Evolutionary conservation across 129 eudicot genomes (phyloP).

Genomic region (Escallonia herrerae): DNA sequence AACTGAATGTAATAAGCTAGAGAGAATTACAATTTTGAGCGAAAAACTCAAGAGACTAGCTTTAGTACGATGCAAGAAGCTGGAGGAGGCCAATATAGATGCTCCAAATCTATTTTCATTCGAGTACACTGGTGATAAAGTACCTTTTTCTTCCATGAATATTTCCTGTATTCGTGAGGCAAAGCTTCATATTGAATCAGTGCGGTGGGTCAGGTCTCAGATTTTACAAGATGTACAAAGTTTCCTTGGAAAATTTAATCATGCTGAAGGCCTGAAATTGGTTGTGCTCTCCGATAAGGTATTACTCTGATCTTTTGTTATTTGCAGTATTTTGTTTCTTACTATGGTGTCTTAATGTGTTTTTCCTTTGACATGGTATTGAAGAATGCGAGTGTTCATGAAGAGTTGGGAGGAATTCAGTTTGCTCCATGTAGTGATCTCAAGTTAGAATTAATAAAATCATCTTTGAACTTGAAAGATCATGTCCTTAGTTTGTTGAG

Average conservation of each 20-base stretch:
- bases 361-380: conserved; percentile 7
- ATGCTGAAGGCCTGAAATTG: conserved; percentile 32
- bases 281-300: conserved; percentile 40
- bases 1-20: conserved; percentile 26
- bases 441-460: conserved; percentile 34
- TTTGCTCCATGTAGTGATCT: conserved; percentile 6
- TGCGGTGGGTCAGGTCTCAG: background rate
- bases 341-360: background rate
- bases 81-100: conserved; percentile 24
- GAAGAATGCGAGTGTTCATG: conserved; percentile 36
- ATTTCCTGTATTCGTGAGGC: conserved; percentile 24
- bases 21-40: conserved; percentile 33
- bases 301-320: conserved; percentile 10
- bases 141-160: conserved; percentile 38
- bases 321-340: background rate
- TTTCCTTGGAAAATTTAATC: conserved; percentile 23
- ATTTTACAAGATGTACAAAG: conserved; percentile 3
- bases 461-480: conserved; percentile 26
- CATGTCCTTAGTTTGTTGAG: conserved; percentile 34
- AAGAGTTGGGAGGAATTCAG: conserved; percentile 25
- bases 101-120: conserved; percentile 44
- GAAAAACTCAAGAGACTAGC: conserved; percentile 33
- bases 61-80: conserved; percentile 25
- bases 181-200: conserved; percentile 24
- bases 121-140: conserved; percentile 41